Evolutionary conservation across 192 early-diverging fungal species (phyloP).

Genomic region (Thamnidium elegans): DNA sequence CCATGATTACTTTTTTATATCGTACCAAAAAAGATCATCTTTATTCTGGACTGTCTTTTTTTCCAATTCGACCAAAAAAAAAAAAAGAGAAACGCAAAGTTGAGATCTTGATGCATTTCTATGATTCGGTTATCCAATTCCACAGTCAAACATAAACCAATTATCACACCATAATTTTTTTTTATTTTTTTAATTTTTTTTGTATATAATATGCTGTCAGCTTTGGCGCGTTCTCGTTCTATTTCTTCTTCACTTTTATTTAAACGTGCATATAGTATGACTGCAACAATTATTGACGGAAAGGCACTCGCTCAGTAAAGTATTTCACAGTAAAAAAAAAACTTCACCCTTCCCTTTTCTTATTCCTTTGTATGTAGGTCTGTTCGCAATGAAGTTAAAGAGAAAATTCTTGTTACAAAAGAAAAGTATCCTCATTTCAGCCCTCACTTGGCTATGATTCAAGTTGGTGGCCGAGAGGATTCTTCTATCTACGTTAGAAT

Average conservation of each 20-base stretch:
- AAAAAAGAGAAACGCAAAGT: too few relatives aligned
- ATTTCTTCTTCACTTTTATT: slow-evolving; percentile 8
- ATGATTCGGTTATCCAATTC: too few relatives aligned
- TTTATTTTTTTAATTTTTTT: slow-evolving; percentile 5
- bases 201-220: slow-evolving; percentile 11
- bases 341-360: neutral
- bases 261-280: slow-evolving; percentile 25
- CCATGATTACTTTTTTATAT: too few relatives aligned
- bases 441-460: slow-evolving; percentile 85
- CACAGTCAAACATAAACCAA: neutral
- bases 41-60: too few relatives aligned
- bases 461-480: slow-evolving; percentile 92
- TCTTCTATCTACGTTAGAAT: slow-evolving; percentile 90
- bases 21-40: too few relatives aligned
- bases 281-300: slow-evolving; percentile 70
- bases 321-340: neutral
- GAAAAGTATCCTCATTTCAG: slow-evolving; percentile 62
- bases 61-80: too few relatives aligned
- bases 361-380: slow-evolving; percentile 40
- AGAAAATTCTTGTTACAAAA: slow-evolving; percentile 64
- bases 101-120: too few relatives aligned
- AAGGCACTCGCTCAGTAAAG: slow-evolving; percentile 77
- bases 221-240: slow-evolving; percentile 3
- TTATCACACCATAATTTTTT: neutral
- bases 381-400: slow-evolving; percentile 68